Conservation (phyloP, 805 yeast species). For the Candida saitoana region DNA sequence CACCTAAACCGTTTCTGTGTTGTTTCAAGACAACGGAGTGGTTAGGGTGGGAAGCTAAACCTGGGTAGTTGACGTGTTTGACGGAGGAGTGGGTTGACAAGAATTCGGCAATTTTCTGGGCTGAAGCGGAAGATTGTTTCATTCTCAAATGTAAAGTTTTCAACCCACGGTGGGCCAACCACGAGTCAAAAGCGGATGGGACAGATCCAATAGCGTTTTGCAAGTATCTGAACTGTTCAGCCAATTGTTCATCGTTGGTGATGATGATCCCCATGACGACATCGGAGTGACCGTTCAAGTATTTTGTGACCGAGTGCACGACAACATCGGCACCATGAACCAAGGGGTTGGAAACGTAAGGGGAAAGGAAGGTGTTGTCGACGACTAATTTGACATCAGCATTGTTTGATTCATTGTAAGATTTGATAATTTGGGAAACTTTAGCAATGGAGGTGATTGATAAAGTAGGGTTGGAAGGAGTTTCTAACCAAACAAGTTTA, state of each 20-base stretch:
- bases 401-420: slow-evolving; percentile 41
- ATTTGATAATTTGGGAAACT: slow-evolving; percentile 53
- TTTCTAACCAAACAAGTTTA: slow-evolving; percentile 79
- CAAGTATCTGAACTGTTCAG: slow-evolving; percentile 65
- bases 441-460: slow-evolving; percentile 68
- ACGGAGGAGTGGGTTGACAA: slow-evolving; percentile 51
- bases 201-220: slow-evolving; percentile 88
- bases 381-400: slow-evolving; percentile 63
- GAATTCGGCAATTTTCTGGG: slow-evolving; percentile 65
- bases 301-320: slow-evolving; percentile 85
- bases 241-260: slow-evolving; percentile 56
- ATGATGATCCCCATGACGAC: slow-evolving; percentile 84
- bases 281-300: slow-evolving; percentile 89
- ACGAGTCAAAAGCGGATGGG: slow-evolving; percentile 86
- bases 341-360: slow-evolving; percentile 83
- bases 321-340: slow-evolving; percentile 82
- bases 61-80: slow-evolving; percentile 76
- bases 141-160: slow-evolving; percentile 82
- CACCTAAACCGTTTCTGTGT: slow-evolving; percentile 82
- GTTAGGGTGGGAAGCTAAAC: slow-evolving; percentile 61
- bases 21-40: slow-evolving; percentile 64
- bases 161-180: slow-evolving; percentile 91
- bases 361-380: slow-evolving; percentile 86
- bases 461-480: slow-evolving; percentile 86
- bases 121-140: slow-evolving; percentile 61